These are phyloP conservation scores for Hemileccinum rubropunctum DNA, from an alignment of 768 basidiomycete species.

Conservation along the genomic window DNA sequence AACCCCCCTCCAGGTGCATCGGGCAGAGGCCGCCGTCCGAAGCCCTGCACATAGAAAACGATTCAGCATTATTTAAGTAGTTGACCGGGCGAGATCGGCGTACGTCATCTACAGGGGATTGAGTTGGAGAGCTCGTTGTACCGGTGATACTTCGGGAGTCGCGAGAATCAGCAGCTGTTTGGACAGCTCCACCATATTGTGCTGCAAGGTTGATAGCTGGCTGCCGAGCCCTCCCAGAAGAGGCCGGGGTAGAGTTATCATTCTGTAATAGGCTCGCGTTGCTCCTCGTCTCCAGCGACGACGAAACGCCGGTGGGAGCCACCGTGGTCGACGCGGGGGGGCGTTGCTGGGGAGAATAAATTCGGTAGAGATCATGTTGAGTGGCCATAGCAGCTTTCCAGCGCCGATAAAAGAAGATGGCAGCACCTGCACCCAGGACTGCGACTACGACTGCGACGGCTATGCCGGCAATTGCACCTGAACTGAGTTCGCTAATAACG, in stretches of 20 bases:
- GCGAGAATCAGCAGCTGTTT: neutral
- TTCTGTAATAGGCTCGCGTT: slow-evolving; percentile 8
- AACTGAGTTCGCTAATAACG: slow-evolving; percentile 10
- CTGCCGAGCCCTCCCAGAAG: slow-evolving; percentile 10
- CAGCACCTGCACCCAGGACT: slow-evolving; percentile 7
- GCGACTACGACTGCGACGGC: slow-evolving; percentile 14
- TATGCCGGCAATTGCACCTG: slow-evolving; percentile 26
- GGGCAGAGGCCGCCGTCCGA: slow-evolving; percentile 22
- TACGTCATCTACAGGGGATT: slow-evolving; percentile 19
- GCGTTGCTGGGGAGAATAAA: slow-evolving; percentile 11
- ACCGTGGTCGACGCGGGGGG: neutral
- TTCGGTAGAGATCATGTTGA: slow-evolving; percentile 13
- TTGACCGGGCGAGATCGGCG: neutral
- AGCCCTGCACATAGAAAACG: neutral
- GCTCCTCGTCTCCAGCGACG: slow-evolving; percentile 20
- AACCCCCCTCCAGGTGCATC: slow-evolving; percentile 18
- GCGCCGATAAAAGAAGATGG: slow-evolving; percentile 27
- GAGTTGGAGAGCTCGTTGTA: neutral
- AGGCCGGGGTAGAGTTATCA: neutral
- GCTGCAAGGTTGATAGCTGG: neutral
- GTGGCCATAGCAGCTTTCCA: slow-evolving; percentile 25
- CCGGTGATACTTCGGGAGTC: slow-evolving; percentile 14
- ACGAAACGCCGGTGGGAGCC: slow-evolving; percentile 15
- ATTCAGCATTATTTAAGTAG: neutral
- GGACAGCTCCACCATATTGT: neutral